Base-by-base conservation (phyloP, 331 rosid species). In the Malus hybrid region DNA sequence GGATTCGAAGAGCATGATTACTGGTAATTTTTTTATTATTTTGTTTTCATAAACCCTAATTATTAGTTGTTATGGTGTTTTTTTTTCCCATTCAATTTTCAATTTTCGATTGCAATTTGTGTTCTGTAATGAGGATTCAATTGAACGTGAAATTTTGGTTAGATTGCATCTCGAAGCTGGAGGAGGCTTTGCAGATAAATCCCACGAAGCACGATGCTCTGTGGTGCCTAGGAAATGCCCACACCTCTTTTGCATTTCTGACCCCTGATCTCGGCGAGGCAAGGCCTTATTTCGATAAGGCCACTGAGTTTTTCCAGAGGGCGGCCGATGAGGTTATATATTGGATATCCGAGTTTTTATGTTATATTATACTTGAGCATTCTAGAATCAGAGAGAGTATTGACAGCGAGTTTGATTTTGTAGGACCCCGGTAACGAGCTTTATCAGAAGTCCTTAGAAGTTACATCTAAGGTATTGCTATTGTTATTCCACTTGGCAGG, bases 141-240 rank as follows among this genome's bases (percentile, higher is more conserved):
- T 27, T 57, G 27, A 64, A 61, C 54, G 10, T 32, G 66, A 12
- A 15, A 15, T 27, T 24, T 3, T 16, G 13, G 70, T 64, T 80
- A 92, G 97, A 87, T 59, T 88, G 90, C 20, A 79, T 83, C 70
- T 75, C 83, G 3, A 92, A 90, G 93, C 78, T 92, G 82, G 93
- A 88, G 82, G 96, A 88, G 85, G 96, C 94, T 79, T 70, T 86
- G 81, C 31, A 33, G 31, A 77, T 92, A 59, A 71, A 86, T 71
- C 90, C 93, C 10, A 36, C 72, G 16, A 92, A 87, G 87, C 93
- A 86, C 68, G 92, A 87, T 18, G 92, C 96, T 18, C 77, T 86
- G 24, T 92, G 92, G 96, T 81, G 80, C 84, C 62, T 90, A 67
- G 93, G 92, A 63, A 92, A 90, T 28, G 96, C 88, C n/a, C 69